A percentile compares a stretch with the other conserved stretches of the same genome.
Conservation (phyloP, 1,139 yeast genomes). For the Spencermartinsiella ligniputridi region DNA sequence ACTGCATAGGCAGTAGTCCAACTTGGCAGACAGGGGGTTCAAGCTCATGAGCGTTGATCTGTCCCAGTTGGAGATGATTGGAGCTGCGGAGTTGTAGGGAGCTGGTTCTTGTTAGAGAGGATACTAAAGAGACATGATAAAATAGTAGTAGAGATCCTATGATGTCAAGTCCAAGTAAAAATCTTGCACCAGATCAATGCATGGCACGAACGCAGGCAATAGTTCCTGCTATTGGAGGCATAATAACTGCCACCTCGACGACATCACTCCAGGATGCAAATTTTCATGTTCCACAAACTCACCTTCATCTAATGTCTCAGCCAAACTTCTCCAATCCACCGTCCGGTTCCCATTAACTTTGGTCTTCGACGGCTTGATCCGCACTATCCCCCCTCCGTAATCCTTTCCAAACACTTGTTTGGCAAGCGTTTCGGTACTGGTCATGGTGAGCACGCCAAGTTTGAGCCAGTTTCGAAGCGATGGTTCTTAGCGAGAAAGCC, state of each 20-base stretch:
- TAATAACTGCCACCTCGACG: too few relatives aligned
- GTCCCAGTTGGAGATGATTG: conserved; percentile 26
- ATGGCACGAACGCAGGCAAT: too few relatives aligned
- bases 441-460: conserved; percentile 1
- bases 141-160: too few relatives aligned
- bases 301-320: not conserved
- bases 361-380: not conserved
- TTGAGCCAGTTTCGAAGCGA: too few relatives aligned
- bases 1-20: conserved; percentile 30
- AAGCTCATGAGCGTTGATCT: conserved; percentile 24
- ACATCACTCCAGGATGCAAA: too few relatives aligned
- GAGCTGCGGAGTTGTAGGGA: conserved; percentile 12
- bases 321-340: not conserved
- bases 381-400: not conserved
- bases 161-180: too few relatives aligned
- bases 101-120: not conserved
- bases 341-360: not conserved
- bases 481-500: too few relatives aligned
- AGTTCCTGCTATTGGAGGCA: too few relatives aligned
- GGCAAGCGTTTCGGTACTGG: not conserved
- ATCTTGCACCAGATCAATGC: too few relatives aligned
- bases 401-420: conserved; percentile 1
- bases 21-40: conserved; percentile 27
- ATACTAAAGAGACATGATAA: too few relatives aligned
- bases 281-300: too few relatives aligned